Evolutionary conservation across 441 rosid species (phyloP), one percentile per base, ranked within the genome.

Genomic region (Viola pubescens): DNA sequence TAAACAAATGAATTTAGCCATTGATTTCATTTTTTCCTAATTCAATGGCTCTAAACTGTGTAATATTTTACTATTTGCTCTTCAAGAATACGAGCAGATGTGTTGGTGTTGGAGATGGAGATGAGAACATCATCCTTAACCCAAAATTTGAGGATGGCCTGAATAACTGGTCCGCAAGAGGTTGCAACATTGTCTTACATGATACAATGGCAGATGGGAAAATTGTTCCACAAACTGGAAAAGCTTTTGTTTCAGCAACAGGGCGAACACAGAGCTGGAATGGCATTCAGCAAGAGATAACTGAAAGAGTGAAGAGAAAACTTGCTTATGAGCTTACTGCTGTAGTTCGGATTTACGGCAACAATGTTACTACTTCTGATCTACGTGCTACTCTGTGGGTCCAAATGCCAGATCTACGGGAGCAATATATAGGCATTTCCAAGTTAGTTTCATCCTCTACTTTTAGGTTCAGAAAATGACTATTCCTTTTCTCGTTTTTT

Each of bases 231-330:
- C 70, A 65, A 58, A 70, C 83, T 2, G 97, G 97, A 19, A 80
- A 83, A 63, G 71, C 75, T 62, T 89, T 87, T 71, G 97, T 90
- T 60, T 65, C 82, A 51, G 90, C 95, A 46, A 84, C 90, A 37
- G 91, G 72, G 11, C 97, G 97, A 53, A 84, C 87, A 9, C 89
- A 80, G 68, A 79, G 65, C 71, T 92, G 98, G 97, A 89, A 92
- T 47, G 97, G 97, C 26, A 87, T 92, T 64, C 84, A 89, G 75
- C 96, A 92, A 72, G 98, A 92, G 59, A 85, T 92, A 62, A 85
- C 96, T 0, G 87, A 79, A 59, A 82, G 80, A 71, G 80, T 81
- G 48, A 83, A 81, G 67, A 80, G 89, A 58, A 85, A 89, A 66
- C 80, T 84, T 72, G 86, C 80, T 12, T 92, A 87, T 53, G 81